Evolutionary conservation across 768 basidiomycete species (phyloP).

Genomic region (Leccinum broughii): DNA sequence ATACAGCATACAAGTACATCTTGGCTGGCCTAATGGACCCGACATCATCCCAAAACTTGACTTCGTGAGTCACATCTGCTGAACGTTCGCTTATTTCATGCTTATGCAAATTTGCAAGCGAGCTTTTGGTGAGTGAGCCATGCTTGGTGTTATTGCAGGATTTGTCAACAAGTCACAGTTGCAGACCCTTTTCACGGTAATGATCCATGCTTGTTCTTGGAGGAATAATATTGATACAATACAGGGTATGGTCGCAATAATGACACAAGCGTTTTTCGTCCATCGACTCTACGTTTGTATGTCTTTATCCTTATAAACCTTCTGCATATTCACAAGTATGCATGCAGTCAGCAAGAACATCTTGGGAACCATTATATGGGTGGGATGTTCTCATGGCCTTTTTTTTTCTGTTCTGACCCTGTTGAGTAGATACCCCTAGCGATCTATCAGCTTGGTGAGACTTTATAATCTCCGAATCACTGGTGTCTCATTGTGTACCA

Average conservation of each 20-base stretch:
- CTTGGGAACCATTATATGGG: not conserved
- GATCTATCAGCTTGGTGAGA: conserved; percentile 7
- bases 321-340: not conserved
- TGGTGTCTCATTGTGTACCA: not conserved
- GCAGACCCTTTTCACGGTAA: not conserved
- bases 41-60: not conserved
- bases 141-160: too few relatives aligned
- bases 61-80: not conserved
- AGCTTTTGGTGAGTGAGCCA: not conserved
- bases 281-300: conserved; percentile 4
- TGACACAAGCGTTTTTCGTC: conserved; percentile 3
- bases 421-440: not conserved
- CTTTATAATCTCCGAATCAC: not conserved
- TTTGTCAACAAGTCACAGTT: not conserved
- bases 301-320: not conserved
- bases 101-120: not conserved
- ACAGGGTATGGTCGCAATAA: not conserved
- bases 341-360: conserved; percentile 1
- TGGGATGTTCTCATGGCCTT: not conserved
- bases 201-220: not conserved
- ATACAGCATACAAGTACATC: not conserved
- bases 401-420: not conserved
- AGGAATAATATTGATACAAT: not conserved
- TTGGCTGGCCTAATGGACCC: not conserved
- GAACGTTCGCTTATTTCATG: not conserved